Evolutionary conservation across 2,329 filamentous ascomycete genomes (phyloP).

Genomic region (Raffaelea arxii): DNA sequence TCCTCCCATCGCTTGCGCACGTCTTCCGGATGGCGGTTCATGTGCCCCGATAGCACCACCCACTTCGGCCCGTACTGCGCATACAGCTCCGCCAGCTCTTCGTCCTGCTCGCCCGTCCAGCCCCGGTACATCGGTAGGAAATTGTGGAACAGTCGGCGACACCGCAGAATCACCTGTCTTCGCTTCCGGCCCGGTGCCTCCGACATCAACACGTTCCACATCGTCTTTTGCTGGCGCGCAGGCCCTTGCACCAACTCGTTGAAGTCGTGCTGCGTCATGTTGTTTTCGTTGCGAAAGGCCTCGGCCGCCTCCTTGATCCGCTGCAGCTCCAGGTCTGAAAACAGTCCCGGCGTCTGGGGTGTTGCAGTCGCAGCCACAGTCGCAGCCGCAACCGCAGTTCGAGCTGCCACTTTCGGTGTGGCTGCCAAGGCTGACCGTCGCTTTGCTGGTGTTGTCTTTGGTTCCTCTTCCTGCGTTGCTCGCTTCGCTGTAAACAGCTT

Average conservation of each 20-base stretch:
- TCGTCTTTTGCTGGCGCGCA: slow-evolving; percentile 22
- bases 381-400: too few relatives aligned
- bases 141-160: slow-evolving; percentile 56
- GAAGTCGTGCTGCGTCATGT: slow-evolving; percentile 33
- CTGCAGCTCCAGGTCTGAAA: slow-evolving; percentile 32
- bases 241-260: slow-evolving; percentile 33
- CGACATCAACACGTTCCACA: slow-evolving; percentile 41
- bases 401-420: too few relatives aligned
- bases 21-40: slow-evolving; percentile 57
- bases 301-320: slow-evolving; percentile 32
- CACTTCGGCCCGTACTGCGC: slow-evolving; percentile 46
- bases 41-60: slow-evolving; percentile 48
- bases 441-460: neutral
- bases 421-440: neutral
- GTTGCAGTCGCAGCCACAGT: too few relatives aligned
- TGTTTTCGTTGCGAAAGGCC: slow-evolving; percentile 31
- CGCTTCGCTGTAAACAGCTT: too few relatives aligned
- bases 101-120: slow-evolving; percentile 53
- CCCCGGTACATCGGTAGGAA: slow-evolving; percentile 46
- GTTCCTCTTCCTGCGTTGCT: neutral
- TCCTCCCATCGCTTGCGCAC: slow-evolving; percentile 63
- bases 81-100: slow-evolving; percentile 37
- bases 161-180: slow-evolving; percentile 44
- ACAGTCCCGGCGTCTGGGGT: slow-evolving; percentile 28
- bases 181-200: slow-evolving; percentile 40